Base-by-base conservation (phyloP, 148 eudicot species). In the Chenopodium quinoa region DNA sequence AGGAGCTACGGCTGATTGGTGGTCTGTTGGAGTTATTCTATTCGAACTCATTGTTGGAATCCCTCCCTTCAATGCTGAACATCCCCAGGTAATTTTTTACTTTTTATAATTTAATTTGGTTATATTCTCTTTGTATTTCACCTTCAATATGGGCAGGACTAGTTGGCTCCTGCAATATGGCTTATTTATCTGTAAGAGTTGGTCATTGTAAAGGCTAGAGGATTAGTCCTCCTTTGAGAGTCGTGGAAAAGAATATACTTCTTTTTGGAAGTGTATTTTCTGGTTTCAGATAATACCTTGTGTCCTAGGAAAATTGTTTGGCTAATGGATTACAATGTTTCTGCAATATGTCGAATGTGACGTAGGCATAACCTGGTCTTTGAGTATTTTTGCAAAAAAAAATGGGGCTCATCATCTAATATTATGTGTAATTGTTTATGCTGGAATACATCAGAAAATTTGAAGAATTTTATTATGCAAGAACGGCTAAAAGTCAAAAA, bases 11-110 rank as follows among this genome's bases (percentile, higher is more conserved):
- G 99, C 99, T 31, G 99, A 96, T 90, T 96, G 99, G 99, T 96
- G 99, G 99, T 96, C 99, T 77, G 98, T 96, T 70, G 99, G 99
- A 83, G 93, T 96, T 83, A 96, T 96, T 80, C 84, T 96, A 62
- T 96, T 96, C 83, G 99, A 96, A 82, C 87, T 96, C 83, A 89
- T 96, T 84, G 99, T 96, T 87, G 98, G 99, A 78, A 92, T 96
- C 80, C 99, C 99, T 17, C 99, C 99, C 77, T 96, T 93, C 85
- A 96, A 93, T 86, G 99, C 99, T 32, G 98, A 96, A 86, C 99
- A 96, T 89, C 98, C 99, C 81, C 98, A 96, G 97, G 99, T 95
- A 80, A 79, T 71, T 64, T 44, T 67, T 58, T 60, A 22, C 7
- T 17, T 9, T 25, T 20, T 54, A 67, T 13, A 34, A 19, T 72